Evolutionary conservation across 2,329 filamentous ascomycete genomes (phyloP), one percentile per base, ranked within the genome.

Genomic region (Phaeosphaeria sp.): DNA sequence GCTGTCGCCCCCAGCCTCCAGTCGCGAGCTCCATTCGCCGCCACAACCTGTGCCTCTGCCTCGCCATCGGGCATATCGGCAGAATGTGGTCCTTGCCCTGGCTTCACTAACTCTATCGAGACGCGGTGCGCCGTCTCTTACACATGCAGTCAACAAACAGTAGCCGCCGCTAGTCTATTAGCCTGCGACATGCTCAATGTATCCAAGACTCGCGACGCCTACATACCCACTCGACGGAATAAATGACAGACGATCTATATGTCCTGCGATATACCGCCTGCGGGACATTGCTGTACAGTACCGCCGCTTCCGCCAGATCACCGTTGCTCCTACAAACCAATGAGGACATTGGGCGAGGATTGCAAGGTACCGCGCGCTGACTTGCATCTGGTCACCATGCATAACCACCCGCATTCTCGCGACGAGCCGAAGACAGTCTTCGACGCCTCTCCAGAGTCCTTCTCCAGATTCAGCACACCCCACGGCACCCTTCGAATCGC

Each of bases 91-190:
- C 30, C 11, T 7, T 36, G 30, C 30, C 3, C 30, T 3, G 30
- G 3, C 30, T 7, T 36, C 30, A n/a, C 15, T 13, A 36, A 36
- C 30, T 36, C 30, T 6, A 3, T 36, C 30, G 30, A 36, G 30
- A 13, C 15, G 30, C 30, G 6, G 6, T 36, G 30, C 30, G 30
- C 30, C 40, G 40, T 21, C 40, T 43, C 40, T 21, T 18, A 43
- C 40, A 43, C 40, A 43, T 18, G 40, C 40, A 18, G 40, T 43
- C 40, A 21, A 43, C 40, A 43, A 60, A 63, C 49, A 47, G 51
- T 55, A 56, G 58, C 63, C 63, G 59, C 58, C 59, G 60, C 59
- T 57, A 49, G n/a, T n/a, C 25, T 18, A 51, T 66, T 64, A 64
- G 57, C 57, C 59, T 64, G 55, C 57, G 53, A 49, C 53, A 52